A percentile compares a stretch with the other conserved stretches of the same genome.
Evolutionary conservation across 1,139 yeast genomes (phyloP).

Genomic region (Saccharomycopsis hybrid): DNA sequence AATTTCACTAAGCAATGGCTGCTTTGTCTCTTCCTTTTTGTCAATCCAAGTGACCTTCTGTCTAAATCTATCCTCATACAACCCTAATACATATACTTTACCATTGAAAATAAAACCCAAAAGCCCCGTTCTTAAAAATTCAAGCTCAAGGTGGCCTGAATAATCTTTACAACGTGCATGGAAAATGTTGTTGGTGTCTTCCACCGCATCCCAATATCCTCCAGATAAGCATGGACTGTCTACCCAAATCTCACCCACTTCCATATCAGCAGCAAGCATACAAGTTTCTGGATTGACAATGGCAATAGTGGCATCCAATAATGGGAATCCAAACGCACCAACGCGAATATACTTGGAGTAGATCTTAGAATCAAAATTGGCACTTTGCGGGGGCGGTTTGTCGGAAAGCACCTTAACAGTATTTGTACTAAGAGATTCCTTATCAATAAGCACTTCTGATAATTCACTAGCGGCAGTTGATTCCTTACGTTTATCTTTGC

Average conservation of each 20-base stretch:
- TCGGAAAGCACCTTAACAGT: slow-evolving; percentile 64
- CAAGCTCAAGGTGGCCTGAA: slow-evolving; percentile 61
- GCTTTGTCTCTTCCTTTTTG: slow-evolving; percentile 26
- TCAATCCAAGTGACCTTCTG: slow-evolving; percentile 67
- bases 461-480: slow-evolving; percentile 40
- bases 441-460: slow-evolving; percentile 73
- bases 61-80: slow-evolving; percentile 85
- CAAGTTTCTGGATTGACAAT: slow-evolving; percentile 90
- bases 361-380: slow-evolving; percentile 39
- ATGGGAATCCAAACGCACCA: slow-evolving; percentile 90
- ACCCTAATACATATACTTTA: slow-evolving; percentile 78
- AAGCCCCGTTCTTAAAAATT: slow-evolving; percentile 83
- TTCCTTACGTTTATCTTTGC: slow-evolving; percentile 1
- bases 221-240: slow-evolving; percentile 86
- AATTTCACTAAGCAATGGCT: slow-evolving; percentile 28
- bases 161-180: slow-evolving; percentile 77
- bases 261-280: slow-evolving; percentile 57
- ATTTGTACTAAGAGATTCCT: slow-evolving; percentile 73
- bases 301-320: slow-evolving; percentile 91
- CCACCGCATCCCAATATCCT: slow-evolving; percentile 72
- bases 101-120: slow-evolving; percentile 86
- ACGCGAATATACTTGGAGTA: slow-evolving; percentile 50
- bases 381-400: slow-evolving; percentile 49
- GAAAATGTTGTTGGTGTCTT: slow-evolving; percentile 69
- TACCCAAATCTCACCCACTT: slow-evolving; percentile 97